Evolutionary conservation across 2,329 filamentous ascomycete genomes (phyloP).

Genomic region (Fusarium transvaalense): DNA sequence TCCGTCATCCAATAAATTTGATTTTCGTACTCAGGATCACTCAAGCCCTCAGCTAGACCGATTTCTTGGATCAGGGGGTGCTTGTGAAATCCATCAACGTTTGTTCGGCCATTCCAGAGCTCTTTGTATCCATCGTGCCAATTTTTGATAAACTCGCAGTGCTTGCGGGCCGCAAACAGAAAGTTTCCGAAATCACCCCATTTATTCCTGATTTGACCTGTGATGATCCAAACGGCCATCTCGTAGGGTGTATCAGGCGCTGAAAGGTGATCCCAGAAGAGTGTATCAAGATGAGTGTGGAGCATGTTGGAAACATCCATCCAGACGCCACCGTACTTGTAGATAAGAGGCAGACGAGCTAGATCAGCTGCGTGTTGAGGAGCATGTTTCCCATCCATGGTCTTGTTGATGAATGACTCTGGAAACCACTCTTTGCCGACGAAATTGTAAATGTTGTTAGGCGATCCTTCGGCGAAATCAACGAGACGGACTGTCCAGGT

Average conservation of each 20-base stretch:
- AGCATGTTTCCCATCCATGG: constrained; percentile 56
- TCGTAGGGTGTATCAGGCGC: constrained; percentile 54
- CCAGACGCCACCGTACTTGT: constrained; percentile 58
- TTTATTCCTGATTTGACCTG: constrained; percentile 50
- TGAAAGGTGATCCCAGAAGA: constrained; percentile 58
- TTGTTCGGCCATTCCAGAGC: constrained; percentile 53
- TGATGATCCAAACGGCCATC: constrained; percentile 52
- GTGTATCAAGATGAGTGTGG: constrained; percentile 56
- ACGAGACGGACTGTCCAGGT: constrained; percentile 58
- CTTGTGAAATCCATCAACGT: constrained; percentile 51
- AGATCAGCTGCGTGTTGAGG: constrained; percentile 63
- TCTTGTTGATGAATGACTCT: constrained; percentile 42
- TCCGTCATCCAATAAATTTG: constrained; percentile 51
- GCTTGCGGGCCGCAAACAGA: constrained; percentile 57
- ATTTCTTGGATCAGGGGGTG: constrained; percentile 50
- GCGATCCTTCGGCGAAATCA: constrained; percentile 53
- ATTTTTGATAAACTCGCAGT: constrained; percentile 57
- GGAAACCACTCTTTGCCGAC: constrained; percentile 50
- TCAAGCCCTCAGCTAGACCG: constrained; percentile 49
- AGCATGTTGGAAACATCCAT: constrained; percentile 59
- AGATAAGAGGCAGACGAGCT: constrained; percentile 58
- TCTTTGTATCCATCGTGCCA: constrained; percentile 57
- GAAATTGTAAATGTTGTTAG: constrained; percentile 55
- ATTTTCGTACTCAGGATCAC: constrained; percentile 15
- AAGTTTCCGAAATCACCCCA: constrained; percentile 57